Evolutionary conservation across 2,329 filamentous ascomycete genomes (phyloP).

Genomic region (Diaporthe citri): DNA sequence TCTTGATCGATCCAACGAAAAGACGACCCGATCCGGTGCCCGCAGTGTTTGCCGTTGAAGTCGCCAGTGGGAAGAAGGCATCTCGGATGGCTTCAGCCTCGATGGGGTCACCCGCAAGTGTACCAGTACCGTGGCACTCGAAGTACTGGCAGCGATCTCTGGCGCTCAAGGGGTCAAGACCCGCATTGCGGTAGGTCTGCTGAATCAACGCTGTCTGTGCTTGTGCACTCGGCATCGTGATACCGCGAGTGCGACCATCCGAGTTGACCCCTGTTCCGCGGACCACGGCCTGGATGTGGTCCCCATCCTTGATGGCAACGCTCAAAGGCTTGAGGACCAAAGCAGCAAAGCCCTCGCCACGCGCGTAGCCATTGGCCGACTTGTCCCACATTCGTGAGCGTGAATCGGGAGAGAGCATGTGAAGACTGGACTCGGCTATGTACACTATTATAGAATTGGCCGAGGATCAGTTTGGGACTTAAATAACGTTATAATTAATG

Average conservation of each 20-base stretch:
- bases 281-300: constrained; percentile 59
- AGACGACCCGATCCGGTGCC: neutral
- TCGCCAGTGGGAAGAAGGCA: constrained; percentile 52
- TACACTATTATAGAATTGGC: constrained; percentile 5
- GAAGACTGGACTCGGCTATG: neutral
- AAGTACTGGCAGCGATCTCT: constrained; percentile 59
- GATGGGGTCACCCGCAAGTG: constrained; percentile 54
- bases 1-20: constrained; percentile 44
- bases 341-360: constrained; percentile 66
- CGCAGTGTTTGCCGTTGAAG: constrained; percentile 3
- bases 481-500: constrained; percentile 44
- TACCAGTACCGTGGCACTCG: constrained; percentile 59
- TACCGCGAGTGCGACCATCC: constrained; percentile 63
- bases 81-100: constrained; percentile 57
- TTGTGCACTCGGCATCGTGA: constrained; percentile 63
- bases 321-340: constrained; percentile 65
- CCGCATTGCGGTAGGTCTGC: constrained; percentile 57
- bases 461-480: constrained; percentile 41
- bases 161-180: constrained; percentile 49
- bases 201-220: constrained; percentile 55
- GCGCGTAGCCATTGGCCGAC: constrained; percentile 66
- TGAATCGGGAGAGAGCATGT: neutral
- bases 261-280: constrained; percentile 61
- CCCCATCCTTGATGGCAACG: constrained; percentile 63
- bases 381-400: constrained; percentile 58